Conservation (phyloP, 352 stramenopile genomes). For the Globisporangium spiculum region DNA sequence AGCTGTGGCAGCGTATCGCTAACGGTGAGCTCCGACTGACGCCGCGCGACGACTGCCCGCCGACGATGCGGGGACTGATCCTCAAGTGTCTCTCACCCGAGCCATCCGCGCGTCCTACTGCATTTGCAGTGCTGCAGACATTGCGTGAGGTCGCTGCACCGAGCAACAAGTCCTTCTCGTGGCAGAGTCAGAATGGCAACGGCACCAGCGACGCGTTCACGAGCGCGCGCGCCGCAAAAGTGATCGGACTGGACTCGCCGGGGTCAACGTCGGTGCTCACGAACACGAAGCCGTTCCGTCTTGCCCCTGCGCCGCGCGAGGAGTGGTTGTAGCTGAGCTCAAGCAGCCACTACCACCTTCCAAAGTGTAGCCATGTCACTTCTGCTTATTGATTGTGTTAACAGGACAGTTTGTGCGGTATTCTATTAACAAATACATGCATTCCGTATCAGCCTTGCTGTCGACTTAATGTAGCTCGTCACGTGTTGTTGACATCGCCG, state of each 20-base stretch:
- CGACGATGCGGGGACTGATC: slow-evolving; percentile 5
- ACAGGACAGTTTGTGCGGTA: neutral
- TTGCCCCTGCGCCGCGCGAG: neutral
- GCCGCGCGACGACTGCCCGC: slow-evolving; percentile 6
- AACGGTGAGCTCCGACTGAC: slow-evolving; percentile 7
- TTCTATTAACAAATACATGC: no score
- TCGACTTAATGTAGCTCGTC: no score
- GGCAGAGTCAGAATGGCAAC: neutral
- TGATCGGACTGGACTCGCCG: neutral
- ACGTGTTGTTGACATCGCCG: no score
- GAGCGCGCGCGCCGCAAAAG: slow-evolving; percentile 1
- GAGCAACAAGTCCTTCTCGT: neutral
- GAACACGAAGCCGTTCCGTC: neutral
- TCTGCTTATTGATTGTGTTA: neutral
- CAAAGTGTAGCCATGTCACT: neutral
- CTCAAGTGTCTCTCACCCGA: slow-evolving; percentile 19
- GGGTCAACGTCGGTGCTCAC: neutral
- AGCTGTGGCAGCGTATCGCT: slow-evolving; percentile 15
- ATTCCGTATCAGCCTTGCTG: no score
- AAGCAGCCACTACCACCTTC: neutral
- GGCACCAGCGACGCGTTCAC: neutral
- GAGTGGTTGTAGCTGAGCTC: slow-evolving; percentile 1
- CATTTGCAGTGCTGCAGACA: slow-evolving; percentile 6
- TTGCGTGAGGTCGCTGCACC: slow-evolving; percentile 1
- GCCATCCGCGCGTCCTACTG: slow-evolving; percentile 16